A percentile compares a stretch with the other conserved stretches of the same genome.
Evolutionary conservation across 2,329 filamentous ascomycete species (phyloP).

Genomic region (Arthrinium puccinioides): DNA sequence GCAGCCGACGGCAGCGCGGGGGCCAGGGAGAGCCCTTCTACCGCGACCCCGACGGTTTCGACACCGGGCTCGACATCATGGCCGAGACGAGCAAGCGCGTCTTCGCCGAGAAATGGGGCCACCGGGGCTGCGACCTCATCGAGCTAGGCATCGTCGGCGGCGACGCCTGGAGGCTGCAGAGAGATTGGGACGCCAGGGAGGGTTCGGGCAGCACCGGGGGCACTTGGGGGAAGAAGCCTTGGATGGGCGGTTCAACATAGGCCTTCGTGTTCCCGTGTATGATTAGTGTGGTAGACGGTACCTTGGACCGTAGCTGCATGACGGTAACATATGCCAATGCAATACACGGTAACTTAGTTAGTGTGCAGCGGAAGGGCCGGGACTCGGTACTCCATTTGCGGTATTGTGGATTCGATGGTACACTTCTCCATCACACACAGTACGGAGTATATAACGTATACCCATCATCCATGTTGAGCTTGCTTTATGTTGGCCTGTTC

Average conservation of each 20-base stretch:
- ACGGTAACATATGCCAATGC: too few relatives aligned
- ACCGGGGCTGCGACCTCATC: conserved; percentile 28
- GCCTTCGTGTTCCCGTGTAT: too few relatives aligned
- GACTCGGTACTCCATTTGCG: too few relatives aligned
- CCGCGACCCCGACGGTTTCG: conserved; percentile 29
- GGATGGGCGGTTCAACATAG: conserved; percentile 19
- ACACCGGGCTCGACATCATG: conserved; percentile 21
- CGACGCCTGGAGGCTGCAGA: conserved; percentile 28
- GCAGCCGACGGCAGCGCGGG: conserved; percentile 33
- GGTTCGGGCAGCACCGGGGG: conserved; percentile 17
- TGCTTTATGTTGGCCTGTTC: too few relatives aligned
- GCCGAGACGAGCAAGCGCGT: conserved; percentile 26
- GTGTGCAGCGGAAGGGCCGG: too few relatives aligned
- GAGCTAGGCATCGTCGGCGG: conserved; percentile 20
- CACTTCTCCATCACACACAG: too few relatives aligned
- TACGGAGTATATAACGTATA: too few relatives aligned
- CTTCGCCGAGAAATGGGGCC: conserved; percentile 33
- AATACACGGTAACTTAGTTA: too few relatives aligned
- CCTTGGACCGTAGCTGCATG: too few relatives aligned
- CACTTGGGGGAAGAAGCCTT: conserved; percentile 23
- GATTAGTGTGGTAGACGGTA: too few relatives aligned
- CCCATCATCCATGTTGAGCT: too few relatives aligned
- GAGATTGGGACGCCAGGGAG: conserved; percentile 25
- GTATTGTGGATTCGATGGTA: too few relatives aligned
- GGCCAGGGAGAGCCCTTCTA: conserved; percentile 37